Base-by-base conservation (phyloP, 2,329 filamentous ascomycete species). In the Ophiognomonia clavigignenti-juglandacearum region DNA sequence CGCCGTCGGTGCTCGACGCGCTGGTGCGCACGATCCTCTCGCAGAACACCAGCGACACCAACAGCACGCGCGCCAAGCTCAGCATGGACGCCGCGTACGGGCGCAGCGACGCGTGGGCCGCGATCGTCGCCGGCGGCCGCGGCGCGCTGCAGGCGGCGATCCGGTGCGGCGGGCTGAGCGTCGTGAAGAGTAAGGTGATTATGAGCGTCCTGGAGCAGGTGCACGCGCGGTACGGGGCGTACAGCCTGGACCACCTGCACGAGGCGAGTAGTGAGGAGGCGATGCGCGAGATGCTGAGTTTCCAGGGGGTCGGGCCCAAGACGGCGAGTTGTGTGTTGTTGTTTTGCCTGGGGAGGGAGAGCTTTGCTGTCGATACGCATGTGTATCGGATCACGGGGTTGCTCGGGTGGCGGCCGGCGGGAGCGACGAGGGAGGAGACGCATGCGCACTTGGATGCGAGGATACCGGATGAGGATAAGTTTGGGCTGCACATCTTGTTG, bases 131-230 rank as follows among this genome's bases (percentile, higher is more conserved):
- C 2, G 71, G 70, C 29, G 69, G 72, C 0, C 60, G 61, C 35
- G 52, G 59, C 13, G 65, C 63, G 53, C 61, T 75, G 6, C 64
- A 71, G 50, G 71, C 81, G 55, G 79, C 86, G 0, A 90, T 91
- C 58, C 80, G 81, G 61, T 73, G 73, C 20, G 88, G 87, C 24
- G 88, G 88, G 0, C 69, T 92, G 1, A 83, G 82, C 13, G 76
- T 77, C 29, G 72, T 79, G n/a, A 93, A 92, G 64, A 86, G 81
- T 58, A 82, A 78, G 48, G 80, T 83, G 55, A 87, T 92, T 55
- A 79, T 90, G 54, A 65, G 68, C 29, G 83, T 89, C 44, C 67
- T 92, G 57, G 68, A 75, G 39, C 82, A 88, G 58, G 85, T 83
- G 31, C 71, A 78, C 43, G 61, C 55, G 19, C 55, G 57, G 24